Conservation (phyloP, 2,329 filamentous ascomycete genomes). For the Phoma sp. region DNA sequence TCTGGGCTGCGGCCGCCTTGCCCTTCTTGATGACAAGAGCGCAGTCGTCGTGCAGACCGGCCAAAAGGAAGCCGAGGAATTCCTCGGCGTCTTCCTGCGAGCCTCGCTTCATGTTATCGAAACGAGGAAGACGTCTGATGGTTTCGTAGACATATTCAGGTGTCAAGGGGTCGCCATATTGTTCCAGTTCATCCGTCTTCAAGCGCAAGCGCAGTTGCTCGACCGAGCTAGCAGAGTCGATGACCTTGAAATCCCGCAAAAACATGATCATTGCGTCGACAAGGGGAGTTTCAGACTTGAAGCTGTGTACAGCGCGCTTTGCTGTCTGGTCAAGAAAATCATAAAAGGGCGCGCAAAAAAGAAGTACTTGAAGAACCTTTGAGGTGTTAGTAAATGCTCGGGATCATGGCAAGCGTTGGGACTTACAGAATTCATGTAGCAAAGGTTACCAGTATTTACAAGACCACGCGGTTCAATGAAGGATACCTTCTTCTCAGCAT, state of each 20-base stretch:
- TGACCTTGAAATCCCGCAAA: constrained; percentile 86
- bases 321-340: constrained; percentile 88
- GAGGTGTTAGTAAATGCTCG: constrained; percentile 39
- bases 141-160: constrained; percentile 96
- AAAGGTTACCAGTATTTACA: constrained; percentile 98
- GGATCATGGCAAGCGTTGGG: too few relatives aligned
- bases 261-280: constrained; percentile 98
- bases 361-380: constrained; percentile 90
- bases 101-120: constrained; percentile 92
- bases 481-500: constrained; percentile 68
- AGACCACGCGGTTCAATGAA: constrained; percentile 93
- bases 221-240: constrained; percentile 76
- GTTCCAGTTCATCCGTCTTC: constrained; percentile 83
- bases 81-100: constrained; percentile 98
- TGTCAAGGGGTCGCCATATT: constrained; percentile 88
- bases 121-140: constrained; percentile 83
- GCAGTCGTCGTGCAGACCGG: constrained; percentile 93
- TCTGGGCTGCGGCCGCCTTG: constrained; percentile 35
- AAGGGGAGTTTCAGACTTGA: constrained; percentile 93
- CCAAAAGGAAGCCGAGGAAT: constrained; percentile 90
- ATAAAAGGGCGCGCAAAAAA: constrained; percentile 94
- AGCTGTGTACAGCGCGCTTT: constrained; percentile 82
- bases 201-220: constrained; percentile 76
- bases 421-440: constrained; percentile 99
- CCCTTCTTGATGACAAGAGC: constrained; percentile 71